Conservation (phyloP, 441 rosid genomes). For the Adansonia madagascariensis region DNA sequence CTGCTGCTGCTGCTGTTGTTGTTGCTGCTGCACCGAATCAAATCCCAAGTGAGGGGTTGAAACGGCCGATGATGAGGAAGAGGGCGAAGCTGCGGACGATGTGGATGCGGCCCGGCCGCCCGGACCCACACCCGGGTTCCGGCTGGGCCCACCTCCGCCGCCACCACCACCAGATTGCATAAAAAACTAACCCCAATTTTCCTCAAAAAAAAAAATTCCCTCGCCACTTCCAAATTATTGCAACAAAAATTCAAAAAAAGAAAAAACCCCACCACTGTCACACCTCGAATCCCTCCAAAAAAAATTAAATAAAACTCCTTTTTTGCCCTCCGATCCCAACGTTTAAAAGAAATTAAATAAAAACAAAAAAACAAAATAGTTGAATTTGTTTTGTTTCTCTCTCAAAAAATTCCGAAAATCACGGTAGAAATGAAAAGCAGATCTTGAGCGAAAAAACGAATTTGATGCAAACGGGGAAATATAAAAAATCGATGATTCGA, state of each 20-base stretch:
- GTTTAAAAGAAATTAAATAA: constrained; percentile 37
- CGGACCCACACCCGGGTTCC: constrained; percentile 62
- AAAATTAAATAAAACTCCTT: constrained; percentile 33
- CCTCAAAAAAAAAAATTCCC: constrained; percentile 25
- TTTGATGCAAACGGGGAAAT: constrained; percentile 32
- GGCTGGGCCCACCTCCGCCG: constrained; percentile 75
- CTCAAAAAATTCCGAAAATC: constrained; percentile 36
- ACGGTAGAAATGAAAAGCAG: constrained; percentile 46
- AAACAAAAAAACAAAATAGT: not conserved
- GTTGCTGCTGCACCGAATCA: constrained; percentile 70
- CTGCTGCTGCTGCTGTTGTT: constrained; percentile 62
- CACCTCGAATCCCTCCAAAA: constrained; percentile 33
- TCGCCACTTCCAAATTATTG: constrained; percentile 26
- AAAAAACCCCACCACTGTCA: constrained; percentile 27
- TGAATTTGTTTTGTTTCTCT: constrained; percentile 36
- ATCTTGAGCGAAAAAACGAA: constrained; percentile 41
- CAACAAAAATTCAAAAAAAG: constrained; percentile 22
- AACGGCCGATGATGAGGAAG: constrained; percentile 92
- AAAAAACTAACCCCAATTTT: constrained; percentile 38
- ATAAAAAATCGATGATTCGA: constrained; percentile 40
- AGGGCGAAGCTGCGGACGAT: constrained; percentile 91
- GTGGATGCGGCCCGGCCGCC: constrained; percentile 79
- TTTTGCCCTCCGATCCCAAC: constrained; percentile 63
- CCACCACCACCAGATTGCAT: constrained; percentile 83
- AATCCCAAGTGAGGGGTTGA: constrained; percentile 70